Evolutionary conservation across 805 yeast species (phyloP), one percentile per base, ranked within the genome.

Genomic region (Brettanomyces custersianus): DNA sequence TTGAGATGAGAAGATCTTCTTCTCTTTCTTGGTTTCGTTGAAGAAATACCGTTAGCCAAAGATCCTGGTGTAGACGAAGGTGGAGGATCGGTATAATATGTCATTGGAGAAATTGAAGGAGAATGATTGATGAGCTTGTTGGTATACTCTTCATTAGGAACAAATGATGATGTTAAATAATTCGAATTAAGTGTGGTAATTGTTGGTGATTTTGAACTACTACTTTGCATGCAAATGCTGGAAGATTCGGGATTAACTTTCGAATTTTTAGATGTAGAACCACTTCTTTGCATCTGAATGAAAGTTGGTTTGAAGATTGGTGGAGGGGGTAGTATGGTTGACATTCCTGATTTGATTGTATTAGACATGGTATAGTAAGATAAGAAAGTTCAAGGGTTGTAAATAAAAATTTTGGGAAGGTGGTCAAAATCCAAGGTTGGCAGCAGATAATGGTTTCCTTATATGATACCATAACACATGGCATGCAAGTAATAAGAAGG

Each of bases 261-360:
- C 23, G 40, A 34, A 13, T 35, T 40, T 13, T 18, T 29, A 17
- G 33, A 31, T 35, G 35, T 34, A 16, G 38, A 31, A 23, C 28
- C 19, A 11, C 38, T 26, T 45, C 42, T 59, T 54, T 55, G 58
- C 65, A 65, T 63, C 41, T 64, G 70, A 15, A 67, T 61, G 41
- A 67, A 64, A 4, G 69, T 65, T 5, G 72, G 66, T 44, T 63
- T 65, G 40, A 68, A 60, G 16, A 63, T 59, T 3, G 74, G 74
- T 2, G 72, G 72, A 5, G 67, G 61, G 6, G 74, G 74, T 3
- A 68, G 40, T 21, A 52, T 40, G 8, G 49, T 34, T 8, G 36
- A 35, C 35, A 40, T 27, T 12, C 16, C 26, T 16, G 42, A 12
- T n/a, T n/a, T n/a, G n/a, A n/a, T 5, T 36, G 11, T 26, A 4